Conservation (phyloP, 495 filamentous ascomycete genomes). For the Neurospora sp. region DNA sequence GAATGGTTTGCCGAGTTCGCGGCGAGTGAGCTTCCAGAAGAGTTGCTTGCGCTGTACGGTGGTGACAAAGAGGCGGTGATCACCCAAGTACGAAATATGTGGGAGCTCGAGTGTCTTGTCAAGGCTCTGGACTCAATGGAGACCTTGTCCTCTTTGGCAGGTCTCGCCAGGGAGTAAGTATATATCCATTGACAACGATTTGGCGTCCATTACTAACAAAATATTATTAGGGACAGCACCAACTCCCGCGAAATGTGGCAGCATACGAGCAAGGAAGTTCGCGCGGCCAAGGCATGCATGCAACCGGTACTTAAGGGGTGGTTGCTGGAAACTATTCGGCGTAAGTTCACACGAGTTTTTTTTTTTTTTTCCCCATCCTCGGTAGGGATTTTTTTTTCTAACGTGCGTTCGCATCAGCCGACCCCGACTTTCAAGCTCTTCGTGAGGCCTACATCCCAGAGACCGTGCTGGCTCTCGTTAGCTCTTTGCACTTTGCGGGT, state of each 20-base stretch:
- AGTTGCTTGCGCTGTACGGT: constrained; percentile 26
- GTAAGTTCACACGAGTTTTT: constrained; percentile 11
- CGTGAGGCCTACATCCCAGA: constrained; percentile 72
- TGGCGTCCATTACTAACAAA: background rate
- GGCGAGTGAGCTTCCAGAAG: constrained; percentile 18
- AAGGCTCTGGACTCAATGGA: constrained; percentile 57
- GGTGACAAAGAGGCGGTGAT: constrained; percentile 31
- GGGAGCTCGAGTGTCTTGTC: constrained; percentile 63
- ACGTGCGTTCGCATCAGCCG: constrained; percentile 11
- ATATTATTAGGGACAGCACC: constrained; percentile 12
- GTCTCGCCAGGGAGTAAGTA: constrained; percentile 33
- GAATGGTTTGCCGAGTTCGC: constrained; percentile 34
- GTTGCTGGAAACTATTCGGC: constrained; percentile 27
- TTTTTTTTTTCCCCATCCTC: background rate
- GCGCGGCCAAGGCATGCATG: constrained; percentile 33
- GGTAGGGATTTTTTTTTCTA: background rate
- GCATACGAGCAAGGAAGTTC: constrained; percentile 28
- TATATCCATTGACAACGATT: background rate
- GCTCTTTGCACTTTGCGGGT: constrained; percentile 59
- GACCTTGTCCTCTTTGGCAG: constrained; percentile 35
- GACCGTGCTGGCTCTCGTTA: constrained; percentile 69
- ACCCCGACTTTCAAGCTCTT: constrained; percentile 42
- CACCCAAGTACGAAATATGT: constrained; percentile 51
- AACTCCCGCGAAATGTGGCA: constrained; percentile 35
- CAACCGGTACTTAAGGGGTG: constrained; percentile 34